phyloP scores from a whole-genome alignment of 306 rosid species.

The Canavalia ensiformis region DNA sequence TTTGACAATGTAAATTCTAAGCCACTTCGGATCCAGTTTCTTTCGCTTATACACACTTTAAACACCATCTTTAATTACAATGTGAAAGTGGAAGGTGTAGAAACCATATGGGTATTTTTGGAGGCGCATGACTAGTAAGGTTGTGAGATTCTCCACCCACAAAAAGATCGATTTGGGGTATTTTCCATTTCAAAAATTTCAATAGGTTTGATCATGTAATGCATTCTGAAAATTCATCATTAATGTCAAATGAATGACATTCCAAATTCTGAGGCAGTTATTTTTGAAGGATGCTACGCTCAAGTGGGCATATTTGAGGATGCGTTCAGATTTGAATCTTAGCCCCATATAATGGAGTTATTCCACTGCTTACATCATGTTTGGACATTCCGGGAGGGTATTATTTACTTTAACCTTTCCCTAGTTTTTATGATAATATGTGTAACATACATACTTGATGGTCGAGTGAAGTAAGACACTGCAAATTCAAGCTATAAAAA shows the following conservation, averaged over 20 bases:
- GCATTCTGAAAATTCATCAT: not conserved
- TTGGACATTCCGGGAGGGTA: not conserved
- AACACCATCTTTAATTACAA: too few relatives aligned
- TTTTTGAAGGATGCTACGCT: not conserved
- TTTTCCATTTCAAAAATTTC: slow-evolving; percentile 6
- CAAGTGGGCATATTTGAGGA: not conserved
- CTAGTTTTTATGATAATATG: too few relatives aligned
- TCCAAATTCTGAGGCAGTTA: slow-evolving; percentile 12
- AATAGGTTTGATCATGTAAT: not conserved
- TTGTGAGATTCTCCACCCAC: slow-evolving; percentile 3
- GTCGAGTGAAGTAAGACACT: too few relatives aligned
- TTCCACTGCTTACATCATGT: not conserved
- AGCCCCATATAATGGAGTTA: not conserved
- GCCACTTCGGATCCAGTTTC: not conserved
- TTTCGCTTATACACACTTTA: too few relatives aligned
- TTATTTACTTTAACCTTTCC: not conserved
- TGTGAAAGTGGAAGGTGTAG: too few relatives aligned
- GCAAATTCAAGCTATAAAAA: too few relatives aligned
- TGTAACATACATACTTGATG: too few relatives aligned
- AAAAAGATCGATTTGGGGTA: not conserved
- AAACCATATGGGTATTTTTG: too few relatives aligned
- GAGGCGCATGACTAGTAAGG: too few relatives aligned
- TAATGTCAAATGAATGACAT: not conserved
- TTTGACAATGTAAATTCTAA: not conserved
- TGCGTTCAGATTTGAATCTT: not conserved